Base-by-base conservation (phyloP, 331 rosid species). In the Phaseolus coccineus region DNA sequence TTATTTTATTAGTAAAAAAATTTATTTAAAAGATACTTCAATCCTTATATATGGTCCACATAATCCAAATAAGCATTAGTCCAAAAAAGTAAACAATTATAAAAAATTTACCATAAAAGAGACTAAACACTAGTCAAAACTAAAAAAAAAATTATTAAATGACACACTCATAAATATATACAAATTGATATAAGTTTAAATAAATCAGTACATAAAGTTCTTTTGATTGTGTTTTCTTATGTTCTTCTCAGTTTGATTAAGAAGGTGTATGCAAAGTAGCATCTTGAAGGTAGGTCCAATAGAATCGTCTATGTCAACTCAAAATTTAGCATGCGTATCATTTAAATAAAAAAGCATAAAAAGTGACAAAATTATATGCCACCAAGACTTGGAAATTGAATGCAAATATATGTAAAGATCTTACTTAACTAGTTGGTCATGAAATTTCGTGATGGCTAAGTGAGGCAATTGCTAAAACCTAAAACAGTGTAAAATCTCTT, bases 231-330 rank as follows among this genome's bases (percentile, higher is more conserved):
- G 2, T 42, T 8, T 40, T 40, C 12, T 40, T 44, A 16, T 53
- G n/a, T 31, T n/a, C 12, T 30, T 16, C 9, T 42, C 47, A 66
- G 39, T 46, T 15, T 73, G 24, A 13, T 24, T 42, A 57, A 75
- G 31, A 63, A 13, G 28, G 12, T 42, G 13, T 46, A 37, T 71
- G 30, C 42, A 66, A 42, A 44, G 28, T 37, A 78, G 88, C 81
- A 83, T 81, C 81, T 78, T 83, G 6, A 69, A 12, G 35, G 87
- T 84, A 76, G 91, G 84, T 65, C 89, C 88, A 50, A 35, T 68
- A 85, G 87, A 85, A 90, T 84, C 87, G 46, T 71, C 79, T 27
- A 50, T 84, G 69, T 77, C 87, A 69, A 81, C 75, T 82, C 86
- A 70, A 30, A 86, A 76, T 69, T 81, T 58, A 55, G 75, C n/a